Base-by-base conservation (phyloP, 1,139 yeast genomes). In the Sugiyamaella neomexicana region DNA sequence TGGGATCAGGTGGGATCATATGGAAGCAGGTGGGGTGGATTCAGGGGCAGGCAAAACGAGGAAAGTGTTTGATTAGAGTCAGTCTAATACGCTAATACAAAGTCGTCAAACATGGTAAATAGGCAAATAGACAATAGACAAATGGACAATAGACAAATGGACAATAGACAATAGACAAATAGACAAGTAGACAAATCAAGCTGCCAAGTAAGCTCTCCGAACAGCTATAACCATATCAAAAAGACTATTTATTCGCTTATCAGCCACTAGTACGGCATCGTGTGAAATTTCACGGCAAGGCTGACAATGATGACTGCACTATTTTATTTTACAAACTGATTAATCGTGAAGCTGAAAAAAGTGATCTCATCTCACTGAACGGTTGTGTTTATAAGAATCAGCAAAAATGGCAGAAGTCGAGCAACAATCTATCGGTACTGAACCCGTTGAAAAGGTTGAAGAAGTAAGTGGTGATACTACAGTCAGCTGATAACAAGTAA, bases 361-460 rank as follows among this genome's bases (percentile, higher is more conserved):
- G 49, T 25, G 49, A 45, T 45, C 49, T 45, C 17, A 27, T 23
- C 34, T 36, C 47, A 17, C 27, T 8, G 17, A 17, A 20, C 40
- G 12, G 23, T 20, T 16, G 38, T 43, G 10, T 9, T 29, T 29
- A 29, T 5, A 31, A 31, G 6, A 15, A 25, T 25, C 9, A 25
- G 4, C 37, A 36, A 34, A 20, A 23, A 47, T 47, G 51, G 45
- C 51, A 16, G 51, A 47, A 29, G 44, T 47, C 31, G 51, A 47
- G 17, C 40, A 47, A 20, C 38, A 15, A 16, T 15, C 13, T 31
- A 32, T 40, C 6, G 34, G 45, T 27, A 47, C 39, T 31, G 46
- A 39, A 31, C 51, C 51, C 31, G 40, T n/a, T 27, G 50, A 46
- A 20, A 37, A 27, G 17, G 38, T 6, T 9, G 51, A 47, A 41